Base-by-base conservation (phyloP, 2,329 filamentous ascomycete species). In the Exserohilum turcica region DNA sequence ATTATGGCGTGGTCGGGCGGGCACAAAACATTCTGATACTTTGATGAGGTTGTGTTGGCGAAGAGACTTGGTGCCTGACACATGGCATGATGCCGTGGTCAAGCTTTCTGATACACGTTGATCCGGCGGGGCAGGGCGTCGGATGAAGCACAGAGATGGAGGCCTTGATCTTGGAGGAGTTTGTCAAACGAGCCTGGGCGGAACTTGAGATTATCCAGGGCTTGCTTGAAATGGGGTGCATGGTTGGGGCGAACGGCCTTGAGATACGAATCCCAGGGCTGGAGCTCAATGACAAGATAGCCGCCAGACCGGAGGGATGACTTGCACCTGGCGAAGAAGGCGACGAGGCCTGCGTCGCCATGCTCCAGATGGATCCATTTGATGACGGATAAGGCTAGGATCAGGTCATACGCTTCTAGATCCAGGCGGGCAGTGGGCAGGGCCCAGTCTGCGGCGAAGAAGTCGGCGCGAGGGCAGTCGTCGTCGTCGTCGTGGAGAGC, bases 301-400 rank as follows among this genome's bases (percentile, higher is more conserved):
- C 72, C 72, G 49, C 67, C 68, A 13, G 58, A 36, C 29, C 40
- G 57, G 40, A 75, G 65, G 19, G 64, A 67, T 15, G 59, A 47
- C 13, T 61, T 54, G 60, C 71, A 75, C 43, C 71, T 72, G 37
- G 43, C 57, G 48, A 75, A 74, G 54, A 75, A 74, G 6, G 27
- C 47, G 28, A 59, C 33, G 54, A 75, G 52, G 31, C 72, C 72
- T 37, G 62, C 54, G 48, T 75, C 72, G n/a, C 64, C 57, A 51
- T 73, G 71, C 54, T 72, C 65, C 27, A 74, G 64, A 52, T 74
- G 73, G 40, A 75, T 71, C 72, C 72, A 76, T 58, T 75, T 74
- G 54, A 74, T 68, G 49, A 75, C 72, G 48, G 70, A 74, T 58
- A 76, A 63, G 18, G 71, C 73, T 57, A 75, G 67, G 64, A 76